Conservation (phyloP, 2,329 filamentous ascomycete genomes). For the Hysterium pulicare region DNA sequence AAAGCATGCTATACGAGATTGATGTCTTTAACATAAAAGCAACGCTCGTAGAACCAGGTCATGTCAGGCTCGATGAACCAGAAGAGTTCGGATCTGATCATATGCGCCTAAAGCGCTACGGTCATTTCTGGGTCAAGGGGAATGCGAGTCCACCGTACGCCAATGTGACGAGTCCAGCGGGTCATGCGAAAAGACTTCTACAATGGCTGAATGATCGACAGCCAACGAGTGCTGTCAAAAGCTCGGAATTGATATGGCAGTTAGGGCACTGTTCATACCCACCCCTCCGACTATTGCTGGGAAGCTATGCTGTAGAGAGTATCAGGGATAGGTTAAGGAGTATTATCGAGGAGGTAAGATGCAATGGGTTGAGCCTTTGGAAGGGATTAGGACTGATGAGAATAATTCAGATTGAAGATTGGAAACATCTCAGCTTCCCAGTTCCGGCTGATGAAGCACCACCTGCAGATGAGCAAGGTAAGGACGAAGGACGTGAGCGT, state of each 20-base stretch:
- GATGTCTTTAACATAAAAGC: constrained; percentile 90
- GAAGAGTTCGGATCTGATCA: constrained; percentile 41
- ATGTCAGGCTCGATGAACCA: constrained; percentile 82
- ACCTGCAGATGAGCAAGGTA: neutral
- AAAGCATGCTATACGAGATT: constrained; percentile 95
- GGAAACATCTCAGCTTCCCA: constrained; percentile 79
- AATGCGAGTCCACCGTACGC: constrained; percentile 74
- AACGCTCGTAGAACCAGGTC: constrained; percentile 85
- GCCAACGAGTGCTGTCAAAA: constrained; percentile 88
- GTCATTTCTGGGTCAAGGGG: constrained; percentile 87
- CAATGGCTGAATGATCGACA: constrained; percentile 93
- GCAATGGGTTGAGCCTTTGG: neutral
- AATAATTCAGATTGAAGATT: constrained; percentile 61
- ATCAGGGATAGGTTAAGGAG: constrained; percentile 84
- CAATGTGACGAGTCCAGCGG: constrained; percentile 72
- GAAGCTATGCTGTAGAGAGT: constrained; percentile 93
- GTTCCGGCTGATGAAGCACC: constrained; percentile 33
- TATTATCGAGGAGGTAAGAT: constrained; percentile 80
- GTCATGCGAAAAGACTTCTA: constrained; percentile 86
- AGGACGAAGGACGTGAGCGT: constrained; percentile 2
- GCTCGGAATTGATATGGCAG: constrained; percentile 90
- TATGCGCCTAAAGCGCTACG: constrained; percentile 68
- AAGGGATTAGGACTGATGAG: neutral
- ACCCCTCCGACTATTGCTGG: constrained; percentile 78
- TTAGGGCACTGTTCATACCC: constrained; percentile 93